Evolutionary conservation across 1,284 basidiomycete genomes (phyloP).

Genomic region (Volvariella volvacea): DNA sequence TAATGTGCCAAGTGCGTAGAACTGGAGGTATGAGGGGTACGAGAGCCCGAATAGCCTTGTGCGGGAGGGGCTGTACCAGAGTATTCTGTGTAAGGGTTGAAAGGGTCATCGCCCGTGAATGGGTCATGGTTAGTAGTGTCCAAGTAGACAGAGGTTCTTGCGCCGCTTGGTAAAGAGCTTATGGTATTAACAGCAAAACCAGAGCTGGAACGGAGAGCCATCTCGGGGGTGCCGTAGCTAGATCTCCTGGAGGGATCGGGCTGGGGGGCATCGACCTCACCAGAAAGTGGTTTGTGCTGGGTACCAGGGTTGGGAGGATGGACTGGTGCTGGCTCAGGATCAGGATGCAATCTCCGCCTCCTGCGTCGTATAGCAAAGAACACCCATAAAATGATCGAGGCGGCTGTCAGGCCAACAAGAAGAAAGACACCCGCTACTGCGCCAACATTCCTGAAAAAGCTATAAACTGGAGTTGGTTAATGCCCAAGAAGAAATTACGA

Average conservation of each 20-base stretch:
- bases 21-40: conserved; percentile 37
- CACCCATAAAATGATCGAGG: conserved; percentile 63
- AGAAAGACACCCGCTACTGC: conserved; percentile 75
- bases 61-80: conserved; percentile 19
- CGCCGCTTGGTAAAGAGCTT: conserved; percentile 23
- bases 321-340: conserved; percentile 60
- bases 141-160: conserved; percentile 24
- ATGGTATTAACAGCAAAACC: conserved; percentile 19
- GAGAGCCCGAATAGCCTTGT: conserved; percentile 29
- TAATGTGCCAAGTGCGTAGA: conserved; percentile 34
- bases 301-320: conserved; percentile 64
- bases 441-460: conserved; percentile 70
- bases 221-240: conserved; percentile 22
- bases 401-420: conserved; percentile 65
- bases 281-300: conserved; percentile 46
- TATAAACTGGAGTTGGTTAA: conserved; percentile 22
- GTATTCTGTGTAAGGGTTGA: conserved; percentile 53
- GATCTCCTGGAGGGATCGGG: conserved; percentile 20
- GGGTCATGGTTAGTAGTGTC: conserved; percentile 24
- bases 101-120: conserved; percentile 20
- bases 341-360: conserved; percentile 47
- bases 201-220: conserved; percentile 29
- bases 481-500: not conserved
- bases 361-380: conserved; percentile 64
- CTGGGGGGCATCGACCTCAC: conserved; percentile 56